Conservation (phyloP, 371 early-diverging fungal genomes). For the Sporodiniella umbellata region DNA sequence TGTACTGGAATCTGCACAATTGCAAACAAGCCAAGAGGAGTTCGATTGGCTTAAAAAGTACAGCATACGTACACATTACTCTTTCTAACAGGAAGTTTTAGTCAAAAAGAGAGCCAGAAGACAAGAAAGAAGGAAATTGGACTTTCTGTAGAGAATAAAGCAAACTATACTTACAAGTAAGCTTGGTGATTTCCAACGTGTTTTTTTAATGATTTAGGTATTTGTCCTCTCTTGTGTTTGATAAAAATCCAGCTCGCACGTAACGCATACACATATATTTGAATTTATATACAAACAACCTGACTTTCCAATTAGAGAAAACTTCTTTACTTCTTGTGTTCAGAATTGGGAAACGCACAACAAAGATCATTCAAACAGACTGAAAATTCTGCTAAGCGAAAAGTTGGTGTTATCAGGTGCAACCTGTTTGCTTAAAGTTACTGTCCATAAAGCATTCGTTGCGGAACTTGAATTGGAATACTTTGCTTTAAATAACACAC, state of each 20-base stretch:
- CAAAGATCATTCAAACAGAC: conserved; percentile 16
- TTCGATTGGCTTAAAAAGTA: conserved; percentile 22
- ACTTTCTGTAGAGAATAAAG: conserved; percentile 22
- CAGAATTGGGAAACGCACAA: conserved; percentile 28
- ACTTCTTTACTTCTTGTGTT: conserved; percentile 25
- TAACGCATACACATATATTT: background rate
- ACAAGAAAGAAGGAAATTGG: conserved; percentile 25
- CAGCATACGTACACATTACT: conserved; percentile 19
- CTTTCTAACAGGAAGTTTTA: background rate
- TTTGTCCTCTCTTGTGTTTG: conserved; percentile 15
- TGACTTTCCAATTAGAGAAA: too few species aligned
- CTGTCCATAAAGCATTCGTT: conserved; percentile 25
- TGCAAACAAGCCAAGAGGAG: conserved; percentile 13
- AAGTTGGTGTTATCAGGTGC: conserved; percentile 27
- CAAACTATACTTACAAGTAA: conserved; percentile 33
- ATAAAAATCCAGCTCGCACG: conserved; percentile 14
- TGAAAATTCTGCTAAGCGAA: conserved; percentile 23
- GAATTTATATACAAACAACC: background rate
- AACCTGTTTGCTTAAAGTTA: conserved; percentile 31
- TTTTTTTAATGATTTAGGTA: too few species aligned
- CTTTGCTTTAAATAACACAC: conserved; percentile 20
- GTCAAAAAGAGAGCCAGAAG: conserved; percentile 14
- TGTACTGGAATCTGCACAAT: conserved; percentile 24
- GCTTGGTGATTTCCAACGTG: too few species aligned
- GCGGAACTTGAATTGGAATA: conserved; percentile 34